phyloP scores from a whole-genome alignment of 1,284 basidiomycete species.

The Sporisorium reilianum region DNA sequence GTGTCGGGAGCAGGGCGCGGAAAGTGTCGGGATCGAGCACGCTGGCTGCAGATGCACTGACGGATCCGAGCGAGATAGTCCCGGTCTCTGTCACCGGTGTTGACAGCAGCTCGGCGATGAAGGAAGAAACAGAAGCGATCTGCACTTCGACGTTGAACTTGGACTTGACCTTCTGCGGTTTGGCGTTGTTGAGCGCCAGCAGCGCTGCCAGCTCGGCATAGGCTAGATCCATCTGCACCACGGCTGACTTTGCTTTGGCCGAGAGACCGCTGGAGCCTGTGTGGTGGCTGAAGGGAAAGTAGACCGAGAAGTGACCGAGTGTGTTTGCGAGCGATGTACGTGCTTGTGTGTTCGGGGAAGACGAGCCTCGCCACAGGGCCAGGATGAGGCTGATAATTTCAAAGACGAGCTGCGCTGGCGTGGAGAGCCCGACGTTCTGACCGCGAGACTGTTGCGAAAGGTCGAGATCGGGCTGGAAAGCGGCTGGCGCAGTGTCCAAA shows the following conservation, averaged over 20 bases:
- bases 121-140: constrained; percentile 36
- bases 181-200: constrained; percentile 25
- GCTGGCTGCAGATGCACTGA: constrained; percentile 19
- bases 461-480: constrained; percentile 50
- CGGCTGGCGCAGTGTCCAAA: constrained; percentile 48
- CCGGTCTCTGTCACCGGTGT: constrained; percentile 25
- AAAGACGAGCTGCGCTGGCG: constrained; percentile 39
- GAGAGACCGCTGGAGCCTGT: constrained; percentile 32
- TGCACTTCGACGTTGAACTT: constrained; percentile 46
- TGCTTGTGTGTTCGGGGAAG: constrained; percentile 9
- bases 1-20: constrained; percentile 48
- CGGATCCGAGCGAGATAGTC: constrained; percentile 33
- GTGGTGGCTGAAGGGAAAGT: constrained; percentile 56
- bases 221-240: constrained; percentile 52
- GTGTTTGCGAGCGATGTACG: constrained; percentile 32
- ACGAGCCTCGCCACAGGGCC: constrained; percentile 36
- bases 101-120: constrained; percentile 37
- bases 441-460: constrained; percentile 30
- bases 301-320: constrained; percentile 45
- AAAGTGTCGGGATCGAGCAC: constrained; percentile 43
- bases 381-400: constrained; percentile 39
- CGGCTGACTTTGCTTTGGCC: constrained; percentile 26
- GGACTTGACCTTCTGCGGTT: constrained; percentile 21
- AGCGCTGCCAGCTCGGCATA: constrained; percentile 52
- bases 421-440: constrained; percentile 35